These are phyloP conservation scores for Globisporangium acanthophoron DNA, from an alignment of 352 stramenopile species.

Conservation along the genomic window DNA sequence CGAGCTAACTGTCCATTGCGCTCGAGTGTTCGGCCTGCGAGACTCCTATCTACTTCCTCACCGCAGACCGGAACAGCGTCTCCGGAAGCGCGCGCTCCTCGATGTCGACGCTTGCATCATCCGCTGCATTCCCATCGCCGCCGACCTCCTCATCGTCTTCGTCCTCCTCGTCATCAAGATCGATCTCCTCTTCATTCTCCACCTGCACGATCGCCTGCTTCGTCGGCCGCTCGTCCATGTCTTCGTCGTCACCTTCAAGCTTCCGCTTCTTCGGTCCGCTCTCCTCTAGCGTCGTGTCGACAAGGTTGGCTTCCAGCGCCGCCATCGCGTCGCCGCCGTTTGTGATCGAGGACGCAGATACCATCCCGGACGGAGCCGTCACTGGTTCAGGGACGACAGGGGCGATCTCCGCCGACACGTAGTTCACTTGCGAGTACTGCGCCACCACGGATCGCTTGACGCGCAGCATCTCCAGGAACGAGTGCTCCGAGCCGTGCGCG, in stretches of 20 bases:
- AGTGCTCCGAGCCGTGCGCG: slow-evolving; percentile 95
- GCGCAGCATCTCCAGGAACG: slow-evolving; percentile 98
- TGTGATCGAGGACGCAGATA: slow-evolving; percentile 37
- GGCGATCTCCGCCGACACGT: slow-evolving; percentile 91
- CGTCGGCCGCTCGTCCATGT: slow-evolving; percentile 65
- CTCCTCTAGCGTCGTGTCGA: slow-evolving; percentile 39
- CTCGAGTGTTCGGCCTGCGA: neutral
- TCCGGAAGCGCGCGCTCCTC: slow-evolving; percentile 55
- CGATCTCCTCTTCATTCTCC: slow-evolving; percentile 90
- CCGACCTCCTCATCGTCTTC: slow-evolving; percentile 20
- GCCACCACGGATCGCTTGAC: slow-evolving; percentile 96
- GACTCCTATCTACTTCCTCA: slow-evolving; percentile 3
- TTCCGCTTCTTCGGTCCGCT: slow-evolving; percentile 53
- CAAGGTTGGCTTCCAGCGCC: slow-evolving; percentile 77
- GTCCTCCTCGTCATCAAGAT: slow-evolving; percentile 86
- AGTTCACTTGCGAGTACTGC: slow-evolving; percentile 96
- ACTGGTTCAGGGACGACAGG: slow-evolving; percentile 18
- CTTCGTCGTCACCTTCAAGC: slow-evolving; percentile 41
- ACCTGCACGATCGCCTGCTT: slow-evolving; percentile 74
- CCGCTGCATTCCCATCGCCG: neutral
- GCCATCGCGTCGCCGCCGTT: slow-evolving; percentile 84
- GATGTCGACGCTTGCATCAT: slow-evolving; percentile 18
- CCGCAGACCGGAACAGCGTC: slow-evolving; percentile 30
- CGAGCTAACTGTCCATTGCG: neutral
- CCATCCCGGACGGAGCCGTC: slow-evolving; percentile 41